phyloP scores from a whole-genome alignment of 371 early-diverging fungal genomes.

The Mortierella polycephala region DNA sequence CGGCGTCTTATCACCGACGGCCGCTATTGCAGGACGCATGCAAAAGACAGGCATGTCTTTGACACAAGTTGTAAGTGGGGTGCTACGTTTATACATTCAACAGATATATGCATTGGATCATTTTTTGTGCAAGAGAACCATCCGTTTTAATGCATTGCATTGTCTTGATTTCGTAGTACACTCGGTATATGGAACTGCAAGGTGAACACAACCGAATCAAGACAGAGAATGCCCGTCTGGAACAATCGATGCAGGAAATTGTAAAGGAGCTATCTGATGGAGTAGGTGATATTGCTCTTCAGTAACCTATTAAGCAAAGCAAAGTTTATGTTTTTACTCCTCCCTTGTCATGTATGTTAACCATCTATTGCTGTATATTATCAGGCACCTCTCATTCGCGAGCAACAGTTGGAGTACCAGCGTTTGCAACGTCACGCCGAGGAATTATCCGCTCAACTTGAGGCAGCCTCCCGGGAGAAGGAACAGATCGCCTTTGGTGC shows the following conservation, averaged over 20 bases:
- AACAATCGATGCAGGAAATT: slow-evolving; percentile 68
- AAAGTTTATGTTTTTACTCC: too few species aligned
- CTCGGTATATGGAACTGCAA: slow-evolving; percentile 70
- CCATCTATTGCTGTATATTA: not conserved
- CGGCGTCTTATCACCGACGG: slow-evolving; percentile 67
- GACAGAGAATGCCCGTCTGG: slow-evolving; percentile 59
- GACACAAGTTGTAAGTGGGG: slow-evolving; percentile 66
- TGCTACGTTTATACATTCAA: not conserved
- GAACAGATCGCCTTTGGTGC: slow-evolving; percentile 46
- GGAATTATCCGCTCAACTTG: slow-evolving; percentile 40
- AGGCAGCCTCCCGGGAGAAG: slow-evolving; percentile 30
- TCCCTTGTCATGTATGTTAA: not conserved
- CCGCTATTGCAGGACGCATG: slow-evolving; percentile 59
- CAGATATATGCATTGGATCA: too few species aligned
- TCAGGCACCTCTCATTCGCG: slow-evolving; percentile 53
- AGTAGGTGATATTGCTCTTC: slow-evolving; percentile 22
- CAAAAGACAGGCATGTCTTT: slow-evolving; percentile 67
- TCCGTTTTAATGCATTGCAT: not conserved
- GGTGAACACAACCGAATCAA: slow-evolving; percentile 59
- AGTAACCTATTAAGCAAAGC: not conserved
- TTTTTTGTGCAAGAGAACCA: too few species aligned
- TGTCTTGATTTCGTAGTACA: slow-evolving; percentile 47
- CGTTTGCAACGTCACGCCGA: slow-evolving; percentile 37
- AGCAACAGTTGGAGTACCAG: slow-evolving; percentile 50
- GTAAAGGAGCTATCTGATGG: slow-evolving; percentile 65